Base-by-base conservation (phyloP, 306 rosid species). In the Canavalia gladiata region DNA sequence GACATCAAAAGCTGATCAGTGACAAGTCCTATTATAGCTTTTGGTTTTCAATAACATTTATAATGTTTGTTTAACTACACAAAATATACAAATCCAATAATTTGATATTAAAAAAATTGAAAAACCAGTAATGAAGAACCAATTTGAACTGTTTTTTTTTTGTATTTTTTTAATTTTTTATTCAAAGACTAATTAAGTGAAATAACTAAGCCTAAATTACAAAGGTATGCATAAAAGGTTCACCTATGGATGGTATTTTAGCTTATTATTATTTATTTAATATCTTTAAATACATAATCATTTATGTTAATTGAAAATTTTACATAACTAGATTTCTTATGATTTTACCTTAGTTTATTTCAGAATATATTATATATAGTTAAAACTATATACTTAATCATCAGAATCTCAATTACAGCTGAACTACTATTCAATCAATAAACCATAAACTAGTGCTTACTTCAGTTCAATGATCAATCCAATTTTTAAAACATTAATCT, bases 41-140 rank as follows among this genome's bases (percentile, higher is more conserved):
- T 50, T 43, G 57, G 49, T 12, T 80, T 74, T 42, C 51, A 65
- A 6, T 28, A 28, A 60, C 28, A 34, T 57, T 7, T 30, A 37
- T 35, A 55, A 11, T 39, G 62, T 60, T 74, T n/a, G 51, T 63
- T 33, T 8, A 63, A 72, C 46, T 64, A 59, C 52, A 70, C 45
- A 35, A 45, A 43, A 71, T 49, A 77, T 56, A 33, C 7, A 8
- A 7, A 7, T 67, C 74, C 60, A 50, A 76, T 30, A 54, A 50
- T 10, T 46, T 35, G 45, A 11, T 31, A 59, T 31, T 34, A 10
- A 39, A 57, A 81, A 45, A 46, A 13, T 49, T 73, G 65, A 12
- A 59, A 41, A 63, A 2, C 11, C 10, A n/a, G 30, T 37, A 62
- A 33, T 33, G 45, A 62, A 62, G 68, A 62, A 12, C 10, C 46